Base-by-base conservation (phyloP, 2,329 filamentous ascomycete genomes). In the Venturia asperata region DNA sequence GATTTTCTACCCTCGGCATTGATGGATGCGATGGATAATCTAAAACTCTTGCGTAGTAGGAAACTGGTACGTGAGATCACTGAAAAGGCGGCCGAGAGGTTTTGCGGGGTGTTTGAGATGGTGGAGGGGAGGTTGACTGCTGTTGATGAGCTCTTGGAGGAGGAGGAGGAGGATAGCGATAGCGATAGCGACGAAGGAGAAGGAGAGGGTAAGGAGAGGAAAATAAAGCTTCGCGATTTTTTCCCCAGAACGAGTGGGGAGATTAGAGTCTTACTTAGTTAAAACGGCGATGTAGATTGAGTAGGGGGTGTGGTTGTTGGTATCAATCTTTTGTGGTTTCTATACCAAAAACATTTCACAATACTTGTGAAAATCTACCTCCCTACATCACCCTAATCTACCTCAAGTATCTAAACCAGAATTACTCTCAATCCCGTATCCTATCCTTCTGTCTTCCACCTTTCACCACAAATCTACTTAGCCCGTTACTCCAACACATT, bases 1-100 rank as follows among this genome's bases (percentile, higher is more conserved):
- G 87, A 91, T 67, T 99, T 97, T 77, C 80, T 99, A 30, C 92
- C 94, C 0, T 95, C 91, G 1, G 94, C 93, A 2, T 82, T 96
- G 39, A 93, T 97, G 81, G 94, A 99, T 73, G 92, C 92, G 2
- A 86, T 90, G 70, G 89, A 94, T 62, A 90, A 91, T 67, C 76
- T 97, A 34, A 88, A 87, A 68, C 80, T 85, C 52, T 77, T 99
- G 1, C 86, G 89, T 67, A 89, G 90, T 71, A 84, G 89, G 0
- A 82, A 81, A 13, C 78, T 96, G 66, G 88, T 89, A 17, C 85
- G 90, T 61, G 81, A 87, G 60, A 84, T 96, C 61, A 94, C 91
- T 0, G 90, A 95, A 70, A 85, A 89, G 68, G 93, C 92, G 0
- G 90, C 92, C 0, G 87, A 91, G 70, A 82, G 80, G 64, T 99